These are phyloP conservation scores for Talaromyces rugulosus DNA, from an alignment of 2,329 filamentous ascomycete genomes.

Conservation along the genomic window DNA sequence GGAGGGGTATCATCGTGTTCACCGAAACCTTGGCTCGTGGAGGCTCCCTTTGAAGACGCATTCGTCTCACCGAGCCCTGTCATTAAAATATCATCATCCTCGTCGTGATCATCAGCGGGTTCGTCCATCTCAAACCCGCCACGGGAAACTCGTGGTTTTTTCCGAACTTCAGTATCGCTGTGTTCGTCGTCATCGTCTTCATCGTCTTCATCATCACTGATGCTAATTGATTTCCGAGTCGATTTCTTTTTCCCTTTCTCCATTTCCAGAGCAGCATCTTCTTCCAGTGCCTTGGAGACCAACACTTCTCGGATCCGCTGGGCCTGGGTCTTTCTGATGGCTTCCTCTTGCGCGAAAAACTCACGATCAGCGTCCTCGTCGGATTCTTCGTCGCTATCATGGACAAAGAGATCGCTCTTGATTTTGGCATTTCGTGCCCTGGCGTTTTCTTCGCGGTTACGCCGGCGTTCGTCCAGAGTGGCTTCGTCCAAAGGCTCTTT, in stretches of 20 bases:
- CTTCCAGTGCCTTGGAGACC: constrained; percentile 27
- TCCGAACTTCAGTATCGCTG: constrained; percentile 19
- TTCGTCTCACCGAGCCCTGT: constrained; percentile 15
- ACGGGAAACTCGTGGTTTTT: constrained; percentile 24
- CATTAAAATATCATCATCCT: constrained; percentile 30
- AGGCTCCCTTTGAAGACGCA: constrained; percentile 17
- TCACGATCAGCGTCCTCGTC: constrained; percentile 68
- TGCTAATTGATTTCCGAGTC: constrained; percentile 25
- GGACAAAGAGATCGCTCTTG: constrained; percentile 79
- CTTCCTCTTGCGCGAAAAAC: constrained; percentile 75
- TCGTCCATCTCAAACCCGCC: constrained; percentile 14
- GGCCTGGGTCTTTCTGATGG: constrained; percentile 56
- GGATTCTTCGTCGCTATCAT: constrained; percentile 82
- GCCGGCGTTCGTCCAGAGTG: constrained; percentile 55
- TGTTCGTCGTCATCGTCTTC: constrained; percentile 19
- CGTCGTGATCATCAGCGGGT: constrained; percentile 19
- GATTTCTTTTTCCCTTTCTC: constrained; percentile 12
- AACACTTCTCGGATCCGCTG: constrained; percentile 48
- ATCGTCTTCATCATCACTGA: constrained; percentile 1
- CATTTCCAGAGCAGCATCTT: constrained; percentile 20
- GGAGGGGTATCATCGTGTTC: constrained; percentile 21
- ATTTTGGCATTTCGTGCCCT: constrained; percentile 72
- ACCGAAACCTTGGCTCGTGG: constrained; percentile 14
- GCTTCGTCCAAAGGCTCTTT: constrained; percentile 60
- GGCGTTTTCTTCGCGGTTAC: constrained; percentile 62